These are phyloP conservation scores for Tinospora cordifolia DNA, from an alignment of 164 flowering plant genomes.

Conservation along the genomic window DNA sequence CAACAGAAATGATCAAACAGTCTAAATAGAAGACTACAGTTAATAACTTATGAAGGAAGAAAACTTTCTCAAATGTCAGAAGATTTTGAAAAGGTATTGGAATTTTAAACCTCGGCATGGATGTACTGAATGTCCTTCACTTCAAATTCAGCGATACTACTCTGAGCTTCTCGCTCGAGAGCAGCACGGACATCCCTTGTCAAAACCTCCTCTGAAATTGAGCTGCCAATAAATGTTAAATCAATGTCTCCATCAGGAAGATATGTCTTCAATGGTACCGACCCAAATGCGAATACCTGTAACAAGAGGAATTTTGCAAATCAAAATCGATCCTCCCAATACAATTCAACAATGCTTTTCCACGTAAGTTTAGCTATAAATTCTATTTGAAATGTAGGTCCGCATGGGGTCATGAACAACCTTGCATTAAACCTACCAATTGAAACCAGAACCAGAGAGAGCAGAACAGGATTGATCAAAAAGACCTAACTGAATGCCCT, in stretches of 20 bases:
- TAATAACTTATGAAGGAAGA: neutral
- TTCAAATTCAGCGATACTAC: slow-evolving; percentile 41
- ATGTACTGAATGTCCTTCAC: slow-evolving; percentile 75
- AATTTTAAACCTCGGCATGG: slow-evolving; percentile 56
- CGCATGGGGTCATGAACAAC: no score
- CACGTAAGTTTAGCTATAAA: neutral
- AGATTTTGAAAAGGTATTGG: neutral
- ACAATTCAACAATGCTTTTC: neutral
- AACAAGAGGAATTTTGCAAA: neutral
- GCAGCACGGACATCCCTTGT: slow-evolving; percentile 39
- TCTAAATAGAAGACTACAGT: neutral
- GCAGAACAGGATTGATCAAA: neutral
- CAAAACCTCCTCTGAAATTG: slow-evolving; percentile 45
- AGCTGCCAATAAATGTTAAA: slow-evolving; percentile 54
- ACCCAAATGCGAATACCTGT: slow-evolving; percentile 80
- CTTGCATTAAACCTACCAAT: no score
- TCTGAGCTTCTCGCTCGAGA: slow-evolving; percentile 56
- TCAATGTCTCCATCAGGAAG: slow-evolving; percentile 97
- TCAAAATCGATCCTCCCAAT: neutral
- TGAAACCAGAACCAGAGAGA: no score
- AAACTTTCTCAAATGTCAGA: neutral
- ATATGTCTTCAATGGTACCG: slow-evolving; percentile 85
- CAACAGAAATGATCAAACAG: no score
- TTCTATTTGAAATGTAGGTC: no score
- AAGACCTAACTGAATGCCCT: neutral